Conservation (phyloP, 192 early-diverging fungal species). For the Backusella westeae region DNA sequence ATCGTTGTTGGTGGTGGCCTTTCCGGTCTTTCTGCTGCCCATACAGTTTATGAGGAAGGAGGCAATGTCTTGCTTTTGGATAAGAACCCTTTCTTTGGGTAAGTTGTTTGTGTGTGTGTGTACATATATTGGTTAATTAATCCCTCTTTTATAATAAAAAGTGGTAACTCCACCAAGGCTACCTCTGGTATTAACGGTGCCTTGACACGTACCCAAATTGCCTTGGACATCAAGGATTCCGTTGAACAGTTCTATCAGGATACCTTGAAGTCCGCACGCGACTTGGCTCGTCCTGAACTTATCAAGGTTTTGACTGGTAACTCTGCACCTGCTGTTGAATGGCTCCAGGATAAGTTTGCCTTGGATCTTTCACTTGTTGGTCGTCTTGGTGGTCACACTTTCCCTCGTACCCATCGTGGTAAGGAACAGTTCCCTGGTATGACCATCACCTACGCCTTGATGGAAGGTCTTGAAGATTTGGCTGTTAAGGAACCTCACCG, state of each 20-base stretch:
- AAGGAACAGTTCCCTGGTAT: conserved; percentile 82
- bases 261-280: conserved; percentile 83
- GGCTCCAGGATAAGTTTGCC: conserved; percentile 88
- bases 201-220: conserved; percentile 80
- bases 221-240: conserved; percentile 71
- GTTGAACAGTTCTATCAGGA: conserved; percentile 84
- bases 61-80: conserved; percentile 81
- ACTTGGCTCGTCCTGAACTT: conserved; percentile 73
- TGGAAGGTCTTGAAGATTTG: conserved; percentile 76
- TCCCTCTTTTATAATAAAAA: background rate
- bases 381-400: conserved; percentile 91
- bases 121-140: background rate
- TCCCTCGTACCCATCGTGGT: conserved; percentile 93
- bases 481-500: conserved; percentile 64
- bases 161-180: conserved; percentile 97
- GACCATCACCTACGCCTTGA: conserved; percentile 93
- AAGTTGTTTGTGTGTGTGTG: background rate
- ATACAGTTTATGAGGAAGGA: conserved; percentile 82
- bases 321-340: conserved; percentile 88
- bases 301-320: conserved; percentile 83
- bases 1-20: conserved; percentile 91
- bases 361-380: conserved; percentile 87
- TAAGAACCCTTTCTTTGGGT: conserved; percentile 87
- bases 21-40: conserved; percentile 85
- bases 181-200: conserved; percentile 98